Percentiles rank a stretch among this genome's conserved stretches.
These are phyloP conservation scores for Podaxis sp. DNA, from an alignment of 768 basidiomycete genomes.

Conservation along the genomic window DNA sequence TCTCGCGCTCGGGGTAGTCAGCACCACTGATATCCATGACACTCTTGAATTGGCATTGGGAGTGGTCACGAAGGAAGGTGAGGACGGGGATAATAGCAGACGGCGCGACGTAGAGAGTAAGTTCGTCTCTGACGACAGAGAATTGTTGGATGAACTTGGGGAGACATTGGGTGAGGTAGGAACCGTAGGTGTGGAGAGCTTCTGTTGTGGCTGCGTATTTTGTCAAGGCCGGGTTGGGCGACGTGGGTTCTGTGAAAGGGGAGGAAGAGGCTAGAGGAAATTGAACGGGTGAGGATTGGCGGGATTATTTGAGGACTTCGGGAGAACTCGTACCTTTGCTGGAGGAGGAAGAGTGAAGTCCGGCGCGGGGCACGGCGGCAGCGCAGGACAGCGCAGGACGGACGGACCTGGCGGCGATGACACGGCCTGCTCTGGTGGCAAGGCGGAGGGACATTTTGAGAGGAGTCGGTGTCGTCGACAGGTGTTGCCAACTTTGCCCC, in stretches of 20 bases:
- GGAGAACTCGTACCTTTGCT: conserved; percentile 43
- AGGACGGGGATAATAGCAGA: conserved; percentile 80
- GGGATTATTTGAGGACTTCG: conserved; percentile 12
- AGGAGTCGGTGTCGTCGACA: conserved; percentile 19
- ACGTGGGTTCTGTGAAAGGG: conserved; percentile 88
- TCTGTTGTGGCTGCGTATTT: conserved; percentile 73
- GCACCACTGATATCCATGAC: conserved; percentile 94
- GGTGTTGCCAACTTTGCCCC: conserved; percentile 11
- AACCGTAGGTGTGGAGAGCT: conserved; percentile 86
- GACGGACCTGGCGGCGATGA: conserved; percentile 39
- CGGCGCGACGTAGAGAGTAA: conserved; percentile 86
- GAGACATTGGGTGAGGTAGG: conserved; percentile 89
- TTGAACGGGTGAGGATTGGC: conserved; percentile 14
- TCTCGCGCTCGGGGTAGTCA: conserved; percentile 90
- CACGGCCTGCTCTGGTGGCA: conserved; percentile 42
- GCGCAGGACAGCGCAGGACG: conserved; percentile 30
- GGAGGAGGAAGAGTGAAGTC: conserved; percentile 47
- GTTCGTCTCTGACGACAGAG: conserved; percentile 94
- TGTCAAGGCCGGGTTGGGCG: conserved; percentile 79
- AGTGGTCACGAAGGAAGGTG: conserved; percentile 92
- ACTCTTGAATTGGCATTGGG: conserved; percentile 91
- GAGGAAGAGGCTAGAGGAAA: conserved; percentile 54
- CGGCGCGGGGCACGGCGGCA: conserved; percentile 22
- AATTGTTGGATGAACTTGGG: conserved; percentile 99
- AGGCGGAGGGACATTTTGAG: conserved; percentile 36